A percentile compares a stretch with the other conserved stretches of the same genome.
phyloP scores from a whole-genome alignment of 2,329 filamentous ascomycete genomes.

The Verticillium klebahnii region DNA sequence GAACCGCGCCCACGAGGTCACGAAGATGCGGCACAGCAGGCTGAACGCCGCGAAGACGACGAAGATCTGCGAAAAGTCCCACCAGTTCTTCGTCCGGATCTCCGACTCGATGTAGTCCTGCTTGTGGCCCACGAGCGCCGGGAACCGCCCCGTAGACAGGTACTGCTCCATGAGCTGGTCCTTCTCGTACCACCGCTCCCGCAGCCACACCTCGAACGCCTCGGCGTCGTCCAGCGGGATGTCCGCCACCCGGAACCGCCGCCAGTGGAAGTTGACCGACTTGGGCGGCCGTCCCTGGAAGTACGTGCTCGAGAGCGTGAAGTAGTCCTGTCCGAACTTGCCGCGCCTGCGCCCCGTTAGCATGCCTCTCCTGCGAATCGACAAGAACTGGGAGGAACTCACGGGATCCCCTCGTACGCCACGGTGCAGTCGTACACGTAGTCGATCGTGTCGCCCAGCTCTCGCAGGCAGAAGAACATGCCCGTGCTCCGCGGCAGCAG shows the following conservation, averaged over 20 bases:
- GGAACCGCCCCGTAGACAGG: constrained; percentile 72
- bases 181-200: constrained; percentile 86
- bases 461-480: constrained; percentile 71
- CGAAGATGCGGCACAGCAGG: constrained; percentile 35
- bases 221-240: constrained; percentile 75
- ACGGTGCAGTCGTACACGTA: constrained; percentile 93
- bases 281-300: constrained; percentile 85
- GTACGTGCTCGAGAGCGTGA: constrained; percentile 81
- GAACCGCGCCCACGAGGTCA: constrained; percentile 17
- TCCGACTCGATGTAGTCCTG: constrained; percentile 52
- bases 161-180: constrained; percentile 85
- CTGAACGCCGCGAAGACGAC: constrained; percentile 40
- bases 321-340: constrained; percentile 85
- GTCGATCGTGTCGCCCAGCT: constrained; percentile 69
- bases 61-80: constrained; percentile 53
- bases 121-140: constrained; percentile 51
- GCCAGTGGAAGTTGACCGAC: constrained; percentile 96
- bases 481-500: constrained; percentile 78
- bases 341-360: constrained; percentile 51
- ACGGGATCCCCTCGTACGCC: constrained; percentile 91
- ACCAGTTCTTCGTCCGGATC: constrained; percentile 48
- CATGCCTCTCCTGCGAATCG: background rate
- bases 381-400: constrained; percentile 36
- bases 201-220: constrained; percentile 79
- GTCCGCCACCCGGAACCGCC: constrained; percentile 72